Base-by-base conservation (phyloP, 192 early-diverging fungal genomes). In the Fimicolochytrium jonesii region DNA sequence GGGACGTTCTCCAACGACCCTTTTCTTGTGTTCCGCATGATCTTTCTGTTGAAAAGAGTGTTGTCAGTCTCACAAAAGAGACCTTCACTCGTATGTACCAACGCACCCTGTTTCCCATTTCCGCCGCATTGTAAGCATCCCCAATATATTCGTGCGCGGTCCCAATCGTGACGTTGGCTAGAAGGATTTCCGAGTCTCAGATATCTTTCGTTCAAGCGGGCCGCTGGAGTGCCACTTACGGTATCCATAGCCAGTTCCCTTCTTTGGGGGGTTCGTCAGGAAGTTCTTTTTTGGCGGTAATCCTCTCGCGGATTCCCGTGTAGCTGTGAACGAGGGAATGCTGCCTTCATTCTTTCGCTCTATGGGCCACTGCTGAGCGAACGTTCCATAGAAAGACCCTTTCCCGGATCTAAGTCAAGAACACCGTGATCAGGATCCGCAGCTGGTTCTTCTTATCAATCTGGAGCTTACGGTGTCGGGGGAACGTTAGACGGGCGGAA, bases 281-380 rank as follows among this genome's bases (percentile, higher is more conserved):
- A 82, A 81, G 64, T 82, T 82, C 32, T 53, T 66, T 32, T 75
- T 77, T 3, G 64, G 47, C 1, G 64, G 36, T n/a, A n/a, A n/a
- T n/a, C n/a, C n/a, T n/a, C n/a, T n/a, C n/a, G n/a, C n/a, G n/a
- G n/a, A n/a, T 29, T 59, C 56, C n/a, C 61, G 66, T 43, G 32
- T 29, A 41, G 61, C 35, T 13, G 66, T 33, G 55, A 60, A 56
- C 20, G 59, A 54, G 33, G 60, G 50, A 18, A 51, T 41, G 6
- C 31, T 42, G 5, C 57, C 64, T 17, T 32, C 37, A 18, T 47
- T 73, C 55, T 71, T 79, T 34, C 50, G 72, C n/a, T 70, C 51
- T 13, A 77, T 45, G 31, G 81, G 81, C 67, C 71, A 83, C 55
- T 83, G 79, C 41, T 83, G 81, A 28, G 82, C 76, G 29, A 83